phyloP scores from a whole-genome alignment of 2,329 filamentous ascomycete species.

The Penicillium psychrosexuale region DNA sequence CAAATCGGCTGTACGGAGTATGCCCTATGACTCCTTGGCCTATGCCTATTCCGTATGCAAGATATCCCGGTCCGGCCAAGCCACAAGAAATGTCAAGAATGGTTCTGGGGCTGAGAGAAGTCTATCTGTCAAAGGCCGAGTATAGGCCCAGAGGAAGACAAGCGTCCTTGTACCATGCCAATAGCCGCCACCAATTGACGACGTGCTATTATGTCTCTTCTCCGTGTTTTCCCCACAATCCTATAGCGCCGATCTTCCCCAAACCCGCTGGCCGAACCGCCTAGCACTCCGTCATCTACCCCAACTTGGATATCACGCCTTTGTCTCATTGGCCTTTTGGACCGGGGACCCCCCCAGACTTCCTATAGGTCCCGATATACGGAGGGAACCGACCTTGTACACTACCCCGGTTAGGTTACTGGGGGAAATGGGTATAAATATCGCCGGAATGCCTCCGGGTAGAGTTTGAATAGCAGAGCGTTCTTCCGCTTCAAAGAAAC shows the following conservation, averaged over 20 bases:
- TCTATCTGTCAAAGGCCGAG: not conserved
- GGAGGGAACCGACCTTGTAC: not conserved
- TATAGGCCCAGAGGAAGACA: not conserved
- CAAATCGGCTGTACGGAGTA: not conserved
- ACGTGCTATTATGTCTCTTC: not conserved
- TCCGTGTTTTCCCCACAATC: conserved; percentile 3
- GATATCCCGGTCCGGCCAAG: not conserved
- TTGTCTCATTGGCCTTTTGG: not conserved
- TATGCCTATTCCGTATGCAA: not conserved
- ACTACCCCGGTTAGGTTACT: not conserved
- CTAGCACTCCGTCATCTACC: not conserved
- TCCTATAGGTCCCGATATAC: not conserved
- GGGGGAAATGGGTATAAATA: not conserved
- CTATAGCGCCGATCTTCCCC: conserved; percentile 4
- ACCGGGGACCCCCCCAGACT: not conserved
- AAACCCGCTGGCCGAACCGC: not conserved
- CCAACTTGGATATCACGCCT: not conserved
- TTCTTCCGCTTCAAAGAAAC: not conserved
- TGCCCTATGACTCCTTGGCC: not conserved
- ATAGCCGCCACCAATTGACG: not conserved
- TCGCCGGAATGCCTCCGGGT: not conserved
- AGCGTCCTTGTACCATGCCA: not conserved
- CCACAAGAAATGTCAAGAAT: no score
- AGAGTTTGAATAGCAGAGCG: not conserved
- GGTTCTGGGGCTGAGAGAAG: not conserved